Evolutionary conservation across 768 basidiomycete genomes (phyloP).

Genomic region (Pleurotus djamor): DNA sequence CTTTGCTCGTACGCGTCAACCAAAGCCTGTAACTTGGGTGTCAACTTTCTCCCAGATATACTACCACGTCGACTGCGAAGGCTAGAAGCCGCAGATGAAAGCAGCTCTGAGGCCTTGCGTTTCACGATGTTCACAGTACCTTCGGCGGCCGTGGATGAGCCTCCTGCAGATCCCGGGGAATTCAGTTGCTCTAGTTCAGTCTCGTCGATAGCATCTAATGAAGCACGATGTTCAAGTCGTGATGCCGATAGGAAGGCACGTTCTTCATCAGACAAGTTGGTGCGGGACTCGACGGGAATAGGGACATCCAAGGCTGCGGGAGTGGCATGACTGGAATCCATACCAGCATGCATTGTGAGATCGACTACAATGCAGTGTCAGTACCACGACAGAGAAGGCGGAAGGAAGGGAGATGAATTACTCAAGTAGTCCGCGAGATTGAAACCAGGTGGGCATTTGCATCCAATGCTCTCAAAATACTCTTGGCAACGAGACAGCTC

Average conservation of each 20-base stretch:
- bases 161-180: constrained; percentile 38
- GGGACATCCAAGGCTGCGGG: constrained; percentile 37
- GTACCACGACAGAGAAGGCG: background rate
- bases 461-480: constrained; percentile 78
- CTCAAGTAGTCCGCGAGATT: constrained; percentile 98
- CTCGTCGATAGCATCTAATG: too few relatives aligned
- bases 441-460: constrained; percentile 88
- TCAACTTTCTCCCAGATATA: constrained; percentile 23
- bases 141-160: constrained; percentile 29
- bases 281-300: constrained; percentile 29
- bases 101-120: constrained; percentile 70
- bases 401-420: too few relatives aligned
- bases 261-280: constrained; percentile 67
- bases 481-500: constrained; percentile 71
- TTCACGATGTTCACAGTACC: constrained; percentile 41
- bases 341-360: constrained; percentile 60
- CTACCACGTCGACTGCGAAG: constrained; percentile 18
- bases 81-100: constrained; percentile 51
- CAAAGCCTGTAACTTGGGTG: constrained; percentile 66
- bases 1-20: constrained; percentile 72
- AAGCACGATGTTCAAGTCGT: too few relatives aligned
- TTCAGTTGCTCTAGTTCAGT: too few relatives aligned
- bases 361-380: constrained; percentile 47
- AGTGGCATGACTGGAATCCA: constrained; percentile 29
- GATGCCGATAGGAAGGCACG: too few relatives aligned